Evolutionary conservation across 2,329 filamentous ascomycete species (phyloP).

Genomic region (Cladosporium halotolerans): DNA sequence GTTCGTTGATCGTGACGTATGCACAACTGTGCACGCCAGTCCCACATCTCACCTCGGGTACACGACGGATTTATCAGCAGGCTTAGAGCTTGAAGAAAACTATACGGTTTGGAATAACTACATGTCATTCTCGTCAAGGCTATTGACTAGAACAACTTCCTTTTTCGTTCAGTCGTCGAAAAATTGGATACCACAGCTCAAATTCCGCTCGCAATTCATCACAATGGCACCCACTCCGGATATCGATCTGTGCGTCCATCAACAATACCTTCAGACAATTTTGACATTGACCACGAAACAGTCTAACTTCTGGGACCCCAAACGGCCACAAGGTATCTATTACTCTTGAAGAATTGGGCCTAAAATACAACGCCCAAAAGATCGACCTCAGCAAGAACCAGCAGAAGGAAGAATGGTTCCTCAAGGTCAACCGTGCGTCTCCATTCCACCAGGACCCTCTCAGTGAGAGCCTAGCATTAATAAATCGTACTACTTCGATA

Average conservation of each 20-base stretch:
- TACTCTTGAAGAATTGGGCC: conserved; percentile 68
- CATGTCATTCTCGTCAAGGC: too few species aligned
- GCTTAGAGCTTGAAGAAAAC: background rate
- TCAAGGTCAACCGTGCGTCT: conserved; percentile 63
- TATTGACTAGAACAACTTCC: too few species aligned
- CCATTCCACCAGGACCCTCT: too few species aligned
- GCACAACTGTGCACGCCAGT: background rate
- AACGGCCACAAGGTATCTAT: conserved; percentile 53
- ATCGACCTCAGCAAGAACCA: conserved; percentile 64
- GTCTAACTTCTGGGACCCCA: background rate
- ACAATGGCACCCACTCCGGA: conserved; percentile 2
- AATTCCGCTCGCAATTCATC: too few species aligned
- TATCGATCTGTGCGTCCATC: background rate
- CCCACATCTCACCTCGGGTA: background rate
- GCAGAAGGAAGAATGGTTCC: conserved; percentile 78
- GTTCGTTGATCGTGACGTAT: conserved; percentile 6
- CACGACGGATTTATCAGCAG: background rate
- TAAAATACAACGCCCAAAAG: conserved; percentile 66
- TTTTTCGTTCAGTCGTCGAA: too few species aligned
- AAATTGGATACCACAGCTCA: too few species aligned
- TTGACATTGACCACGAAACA: background rate
- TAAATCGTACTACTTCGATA: too few species aligned
- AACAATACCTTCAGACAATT: background rate
- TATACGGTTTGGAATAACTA: too few species aligned
- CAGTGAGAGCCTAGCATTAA: too few species aligned